Percentiles rank a stretch among this genome's conserved stretches.
These are phyloP conservation scores for Akanthomyces lecanii DNA, from an alignment of 2,329 filamentous ascomycete genomes.

Conservation along the genomic window DNA sequence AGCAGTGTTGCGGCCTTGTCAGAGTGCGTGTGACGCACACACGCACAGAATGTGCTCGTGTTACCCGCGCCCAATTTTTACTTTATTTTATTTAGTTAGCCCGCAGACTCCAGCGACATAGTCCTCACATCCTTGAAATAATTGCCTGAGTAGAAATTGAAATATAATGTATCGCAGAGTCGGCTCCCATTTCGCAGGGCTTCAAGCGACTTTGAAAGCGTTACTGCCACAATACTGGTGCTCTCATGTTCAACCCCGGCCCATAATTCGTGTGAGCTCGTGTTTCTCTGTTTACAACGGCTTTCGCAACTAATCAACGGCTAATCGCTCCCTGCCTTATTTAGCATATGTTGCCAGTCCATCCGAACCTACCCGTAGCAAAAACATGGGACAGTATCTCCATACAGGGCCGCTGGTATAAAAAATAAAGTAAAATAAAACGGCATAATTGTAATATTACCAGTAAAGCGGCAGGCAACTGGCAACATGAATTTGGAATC, in stretches of 20 bases:
- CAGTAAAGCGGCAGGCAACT: background rate
- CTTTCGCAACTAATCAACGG: background rate
- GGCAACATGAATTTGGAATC: constrained; percentile 9
- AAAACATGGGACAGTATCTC: background rate
- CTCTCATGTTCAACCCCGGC: background rate
- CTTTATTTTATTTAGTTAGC: background rate
- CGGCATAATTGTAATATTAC: too few relatives aligned
- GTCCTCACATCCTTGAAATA: background rate
- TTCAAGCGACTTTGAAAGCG: background rate
- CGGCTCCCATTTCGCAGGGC: background rate
- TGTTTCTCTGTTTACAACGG: background rate
- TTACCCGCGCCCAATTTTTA: background rate
- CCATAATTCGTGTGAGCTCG: background rate
- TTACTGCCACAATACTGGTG: background rate
- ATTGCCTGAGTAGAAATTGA: background rate
- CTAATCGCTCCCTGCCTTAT: background rate
- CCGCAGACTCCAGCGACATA: background rate
- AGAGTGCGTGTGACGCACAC: background rate
- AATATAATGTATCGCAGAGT: background rate
- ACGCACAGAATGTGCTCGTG: background rate
- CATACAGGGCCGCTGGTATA: background rate
- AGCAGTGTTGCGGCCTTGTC: background rate
- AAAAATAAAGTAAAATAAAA: background rate
- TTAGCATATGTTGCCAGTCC: background rate
- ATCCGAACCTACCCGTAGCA: background rate